Evolutionary conservation across 768 basidiomycete genomes (phyloP), one percentile per base, ranked within the genome.

Genomic region (Tremella fuciformis): DNA sequence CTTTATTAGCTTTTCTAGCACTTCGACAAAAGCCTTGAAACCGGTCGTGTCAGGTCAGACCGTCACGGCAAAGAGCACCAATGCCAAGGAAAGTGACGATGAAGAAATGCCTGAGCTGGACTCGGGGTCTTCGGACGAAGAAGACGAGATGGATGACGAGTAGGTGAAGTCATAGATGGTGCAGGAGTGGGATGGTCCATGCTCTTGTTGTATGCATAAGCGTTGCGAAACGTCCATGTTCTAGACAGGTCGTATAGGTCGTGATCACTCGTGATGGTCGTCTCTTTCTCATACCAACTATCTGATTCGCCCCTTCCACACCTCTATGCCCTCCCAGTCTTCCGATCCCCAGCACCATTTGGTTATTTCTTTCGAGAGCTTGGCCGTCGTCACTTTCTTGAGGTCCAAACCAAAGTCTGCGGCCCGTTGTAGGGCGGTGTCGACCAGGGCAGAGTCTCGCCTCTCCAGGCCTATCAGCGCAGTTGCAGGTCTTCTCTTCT

Each of bases 311-410:
- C 85, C 76, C 71, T 83, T 86, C 88, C 88, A 91, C 44, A 93
- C 80, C 77, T 92, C 88, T 22, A 91, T 80, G 3, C 82, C 88
- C 21, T 86, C 87, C 88, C 89, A 91, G 52, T 89, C 89, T 6
- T 81, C 81, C 66, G 77, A 80, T 13, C 78, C 77, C 88, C 88
- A 91, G 2, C 78, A 75, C 40, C 83, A 71, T 2, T 83, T 83
- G 13, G 79, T 80, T 64, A 83, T 85, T 55, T 81, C 81, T 66
- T 84, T 86, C 37, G 74, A 75, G 13, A 92, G 66, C 69, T 85
- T 86, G 38, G 78, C 82, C 16, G 78, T 80, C 1, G 84, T 81
- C 19, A 93, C 79, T 9, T 83, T 84, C 47, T 82, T 81, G 13
- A 84, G 77, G 6, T 77, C 70, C 70, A 89, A 86, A 3, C 81